Evolutionary conservation across 768 basidiomycete species (phyloP), one percentile per base, ranked within the genome.

Genomic region (Dioszegia aurantiaca): DNA sequence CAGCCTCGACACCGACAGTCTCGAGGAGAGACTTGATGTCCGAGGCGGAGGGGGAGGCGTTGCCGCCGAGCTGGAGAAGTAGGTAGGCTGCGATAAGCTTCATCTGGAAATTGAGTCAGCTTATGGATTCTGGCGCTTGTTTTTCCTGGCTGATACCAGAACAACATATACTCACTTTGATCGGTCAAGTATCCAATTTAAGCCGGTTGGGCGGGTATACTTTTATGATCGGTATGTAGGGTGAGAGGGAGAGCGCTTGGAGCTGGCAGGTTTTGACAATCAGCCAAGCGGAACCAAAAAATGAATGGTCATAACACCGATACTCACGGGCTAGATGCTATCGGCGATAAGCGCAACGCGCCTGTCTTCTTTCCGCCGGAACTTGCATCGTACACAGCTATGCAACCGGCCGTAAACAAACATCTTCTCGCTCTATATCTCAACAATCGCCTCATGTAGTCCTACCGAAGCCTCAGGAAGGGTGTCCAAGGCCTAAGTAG

Each of bases 51-150:
- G 95, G 93, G 63, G 83, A 84, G 71, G 86, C 80, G 75, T 97
- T 97, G 56, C 95, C 95, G 67, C 91, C 95, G 76, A 85, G 83
- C 79, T 88, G 87, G 80, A 97, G 91, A 77, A 99, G 90, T 60
- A 99, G 86, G 83, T 95, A 98, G 67, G 91, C 90, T 80, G 91
- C 93, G 79, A 97, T 81, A 66, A 65, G 65, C 69, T 78, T 78
- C 77, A 78, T 77, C 73, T 71, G 63, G 24, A 17, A 56, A 62
- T n/a, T n/a, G 61, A 31, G 37, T 39, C 33, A 52, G 48, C 48
- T 31, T 52, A 12, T 8, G 4, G 33, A 21, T 37, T 36, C 28
- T 40, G 9, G 10, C 59, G 44, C 49, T 49, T n/a, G n/a, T 59
- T 60, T 26, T 58, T 43, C 37, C 27, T 45, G 30, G 24, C 31